Base-by-base conservation (phyloP, 306 rosid species). In the Benincasa hispida region DNA sequence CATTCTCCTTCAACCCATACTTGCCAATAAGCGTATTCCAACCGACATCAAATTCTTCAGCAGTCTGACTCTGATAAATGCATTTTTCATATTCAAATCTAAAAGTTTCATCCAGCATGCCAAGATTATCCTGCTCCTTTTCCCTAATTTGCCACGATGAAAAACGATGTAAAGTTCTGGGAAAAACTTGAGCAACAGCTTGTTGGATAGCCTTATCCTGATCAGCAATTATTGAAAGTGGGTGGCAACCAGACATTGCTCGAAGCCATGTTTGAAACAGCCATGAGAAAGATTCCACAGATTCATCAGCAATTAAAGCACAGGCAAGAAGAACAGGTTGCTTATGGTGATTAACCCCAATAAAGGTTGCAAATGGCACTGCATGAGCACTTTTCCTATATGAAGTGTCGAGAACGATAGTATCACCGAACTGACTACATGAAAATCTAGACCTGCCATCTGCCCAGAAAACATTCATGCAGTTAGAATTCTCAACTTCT, bases 391-490 rank as follows among this genome's bases (percentile, higher is more conserved):
- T 86, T 80, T 91, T 88, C 54, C 96, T 80, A 69, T 91, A 94
- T 18, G 97, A 91, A 37, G 96, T 88, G 65, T 94, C 98, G 12
- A 91, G 77, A 77, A 90, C 86, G 35, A 94, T 79, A 73, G 84
- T 87, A 88, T 94, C 98, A 62, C 97, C 97, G 77, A 91, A 94
- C 85, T 87, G 98, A 80, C 95, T 89, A 84, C 92, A 87, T 67
- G 96, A 91, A 82, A 90, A 94, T 78, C 98, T 85, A 70, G 97
- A 91, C 85, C 94, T 87, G 67, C 98, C 97, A 83, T 94, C 98
- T 30, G 98, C 96, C 98, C 97, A 94, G 85, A 94, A 94, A 78
- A 94, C 58, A 85, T 89, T 94, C 98, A 90, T 85, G 90, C 95
- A 90, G 58, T 74, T 87, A 74, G 96, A 91, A 79, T 86, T 79